Conservation (phyloP, 129 eudicot species). For the Cynara cardunculus region DNA sequence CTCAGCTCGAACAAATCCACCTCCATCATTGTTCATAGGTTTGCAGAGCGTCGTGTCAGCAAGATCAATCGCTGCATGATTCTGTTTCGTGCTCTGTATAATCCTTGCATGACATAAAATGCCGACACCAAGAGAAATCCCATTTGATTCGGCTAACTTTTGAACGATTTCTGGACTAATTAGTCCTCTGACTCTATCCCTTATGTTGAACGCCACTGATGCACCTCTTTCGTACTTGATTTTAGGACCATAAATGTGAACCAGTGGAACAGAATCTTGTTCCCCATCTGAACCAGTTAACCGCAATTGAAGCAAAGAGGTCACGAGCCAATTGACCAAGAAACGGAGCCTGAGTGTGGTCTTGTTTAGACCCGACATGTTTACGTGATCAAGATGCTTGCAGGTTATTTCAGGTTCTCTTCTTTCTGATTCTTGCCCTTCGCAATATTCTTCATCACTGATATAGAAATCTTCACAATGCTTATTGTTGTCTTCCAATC, state of each 20-base stretch:
- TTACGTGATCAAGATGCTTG: constrained; percentile 44
- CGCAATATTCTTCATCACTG: constrained; percentile 33
- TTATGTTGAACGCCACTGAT: constrained; percentile 36
- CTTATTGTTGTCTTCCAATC: constrained; percentile 25
- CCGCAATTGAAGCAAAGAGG: constrained; percentile 29
- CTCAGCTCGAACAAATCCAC: constrained; percentile 34
- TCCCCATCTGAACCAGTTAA: neutral
- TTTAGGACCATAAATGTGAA: constrained; percentile 42
- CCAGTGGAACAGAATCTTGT: constrained; percentile 17
- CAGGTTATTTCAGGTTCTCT: constrained; percentile 38
- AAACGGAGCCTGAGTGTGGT: constrained; percentile 35
- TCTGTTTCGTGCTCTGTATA: constrained; percentile 29
- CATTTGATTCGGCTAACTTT: constrained; percentile 33
- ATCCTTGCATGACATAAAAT: constrained; percentile 38
- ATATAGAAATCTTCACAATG: constrained; percentile 26
- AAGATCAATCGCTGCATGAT: constrained; percentile 17
- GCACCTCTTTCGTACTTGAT: constrained; percentile 39
- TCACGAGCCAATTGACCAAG: constrained; percentile 38
- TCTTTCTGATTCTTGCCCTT: constrained; percentile 35
- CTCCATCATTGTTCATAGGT: constrained; percentile 29
- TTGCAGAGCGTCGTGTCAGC: constrained; percentile 32
- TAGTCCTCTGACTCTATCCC: constrained; percentile 27
- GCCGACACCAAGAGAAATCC: constrained; percentile 38
- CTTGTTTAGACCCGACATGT: constrained; percentile 42
- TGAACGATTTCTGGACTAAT: constrained; percentile 37